Evolutionary conservation across 306 rosid species (phyloP).

Genomic region (Carpinus fangiana): DNA sequence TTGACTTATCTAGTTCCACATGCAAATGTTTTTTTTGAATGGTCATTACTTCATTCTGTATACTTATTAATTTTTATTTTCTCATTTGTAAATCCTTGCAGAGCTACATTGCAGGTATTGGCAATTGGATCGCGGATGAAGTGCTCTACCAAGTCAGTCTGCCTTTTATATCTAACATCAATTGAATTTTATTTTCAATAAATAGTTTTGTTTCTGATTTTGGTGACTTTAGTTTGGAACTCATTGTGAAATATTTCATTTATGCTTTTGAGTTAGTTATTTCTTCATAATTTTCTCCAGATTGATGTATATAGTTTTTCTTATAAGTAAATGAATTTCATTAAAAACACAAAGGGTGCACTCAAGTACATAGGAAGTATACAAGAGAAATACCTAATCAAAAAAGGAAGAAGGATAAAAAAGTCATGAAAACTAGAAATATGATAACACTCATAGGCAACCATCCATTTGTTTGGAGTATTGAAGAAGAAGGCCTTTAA

Average conservation of each 20-base stretch:
- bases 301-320: background rate
- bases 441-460: too few relatives aligned
- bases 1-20: background rate
- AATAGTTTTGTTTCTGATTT: slow-evolving; percentile 6
- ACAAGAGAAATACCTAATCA: too few relatives aligned
- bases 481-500: too few relatives aligned
- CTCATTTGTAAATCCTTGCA: slow-evolving; percentile 27
- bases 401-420: too few relatives aligned
- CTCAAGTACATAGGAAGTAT: too few relatives aligned
- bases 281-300: background rate
- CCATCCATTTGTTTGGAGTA: too few relatives aligned
- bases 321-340: too few relatives aligned
- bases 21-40: background rate
- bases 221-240: slow-evolving; percentile 17
- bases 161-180: slow-evolving; percentile 21
- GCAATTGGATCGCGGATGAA: slow-evolving; percentile 97
- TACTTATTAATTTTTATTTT: background rate
- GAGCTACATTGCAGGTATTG: slow-evolving; percentile 85
- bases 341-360: too few relatives aligned
- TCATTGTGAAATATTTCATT: background rate
- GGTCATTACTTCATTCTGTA: background rate
- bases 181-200: background rate
- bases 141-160: slow-evolving; percentile 84
- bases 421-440: too few relatives aligned
- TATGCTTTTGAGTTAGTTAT: background rate